These are phyloP conservation scores for Magnusiomyces suaveolens DNA, from an alignment of 1,139 yeast genomes.

Conservation along the genomic window DNA sequence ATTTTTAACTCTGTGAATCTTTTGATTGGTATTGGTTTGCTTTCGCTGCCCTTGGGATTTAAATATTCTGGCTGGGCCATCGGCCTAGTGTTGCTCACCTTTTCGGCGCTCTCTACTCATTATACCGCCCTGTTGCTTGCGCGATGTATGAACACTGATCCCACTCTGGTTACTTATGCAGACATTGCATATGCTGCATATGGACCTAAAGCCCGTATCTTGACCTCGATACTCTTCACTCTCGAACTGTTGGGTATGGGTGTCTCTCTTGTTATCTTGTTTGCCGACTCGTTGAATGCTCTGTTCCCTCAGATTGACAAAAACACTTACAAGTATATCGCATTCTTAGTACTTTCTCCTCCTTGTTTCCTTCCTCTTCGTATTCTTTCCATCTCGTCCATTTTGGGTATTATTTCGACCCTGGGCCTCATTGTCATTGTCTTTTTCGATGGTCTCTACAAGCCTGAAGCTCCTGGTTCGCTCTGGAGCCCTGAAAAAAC, in stretches of 20 bases:
- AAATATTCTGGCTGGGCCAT: constrained; percentile 70
- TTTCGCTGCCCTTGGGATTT: constrained; percentile 75
- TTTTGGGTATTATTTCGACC: constrained; percentile 68
- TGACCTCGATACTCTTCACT: constrained; percentile 64
- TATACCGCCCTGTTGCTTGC: constrained; percentile 59
- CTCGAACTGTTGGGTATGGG: constrained; percentile 73
- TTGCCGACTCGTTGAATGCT: constrained; percentile 73
- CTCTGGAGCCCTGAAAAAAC: constrained; percentile 43
- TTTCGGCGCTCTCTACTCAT: constrained; percentile 55
- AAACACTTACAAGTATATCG: constrained; percentile 46
- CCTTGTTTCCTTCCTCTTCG: constrained; percentile 61
- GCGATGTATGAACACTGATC: constrained; percentile 61
- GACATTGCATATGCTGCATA: constrained; percentile 76
- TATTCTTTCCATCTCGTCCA: constrained; percentile 58
- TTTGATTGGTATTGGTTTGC: constrained; percentile 72
- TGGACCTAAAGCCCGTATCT: constrained; percentile 48
- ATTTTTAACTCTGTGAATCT: constrained; percentile 80
- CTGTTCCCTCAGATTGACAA: constrained; percentile 47
- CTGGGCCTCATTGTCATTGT: constrained; percentile 51
- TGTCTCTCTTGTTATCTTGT: constrained; percentile 63
- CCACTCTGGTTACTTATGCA: constrained; percentile 75
- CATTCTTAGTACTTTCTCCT: constrained; percentile 53
- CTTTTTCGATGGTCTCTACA: constrained; percentile 52
- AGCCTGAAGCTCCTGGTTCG: constrained; percentile 55
- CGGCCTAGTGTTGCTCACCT: constrained; percentile 46